Base-by-base conservation (phyloP, 2,329 filamentous ascomycete genomes). In the Aspergillus sp. region DNA sequence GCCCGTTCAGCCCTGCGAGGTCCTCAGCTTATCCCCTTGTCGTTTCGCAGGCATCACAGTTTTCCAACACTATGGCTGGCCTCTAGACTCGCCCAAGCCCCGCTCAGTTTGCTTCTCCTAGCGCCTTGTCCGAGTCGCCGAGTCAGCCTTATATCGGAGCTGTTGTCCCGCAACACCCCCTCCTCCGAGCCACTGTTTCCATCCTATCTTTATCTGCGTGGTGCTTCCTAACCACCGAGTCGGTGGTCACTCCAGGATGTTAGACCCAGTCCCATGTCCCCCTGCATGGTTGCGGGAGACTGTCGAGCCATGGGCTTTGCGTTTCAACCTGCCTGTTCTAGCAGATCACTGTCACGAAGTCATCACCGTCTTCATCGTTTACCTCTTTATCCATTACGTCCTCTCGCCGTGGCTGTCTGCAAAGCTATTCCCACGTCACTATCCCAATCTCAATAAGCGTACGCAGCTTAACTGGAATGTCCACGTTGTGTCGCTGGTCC, bases 381-480 rank as follows among this genome's bases (percentile, higher is more conserved):
- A 88, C 78, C 80, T 82, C 63, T 66, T 79, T 60, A 81, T 83
- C 66, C 77, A 82, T 68, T 77, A 72, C 56, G 73, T 80, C 62
- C 57, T 87, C 64, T 82, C 85, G 18, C 85, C 85, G 5, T 71
- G 71, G 51, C 66, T 88, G 56, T 86, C 83, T 44, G 71, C 73
- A 51, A 64, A 70, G 58, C 73, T 87, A 57, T 83, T 84, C 64
- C 83, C 84, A 17, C 70, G 74, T 43, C 77, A 77, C 63, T 88
- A 88, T 69, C 71, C 76, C 36, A 72, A 76, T 11, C 76, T 88
- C 63, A 80, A 76, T 58, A 70, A 69, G 22, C 81, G 84, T 48
- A 87, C 84, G 2, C 80, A 79, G 62, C 73, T 87, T 51, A 88
- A 86, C 73, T 88, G 85, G 85, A 82, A 88, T 71, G 84, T 88